Evolutionary conservation across 2,329 filamentous ascomycete species (phyloP), one percentile per base, ranked within the genome.

Genomic region (Xylogone sp.): DNA sequence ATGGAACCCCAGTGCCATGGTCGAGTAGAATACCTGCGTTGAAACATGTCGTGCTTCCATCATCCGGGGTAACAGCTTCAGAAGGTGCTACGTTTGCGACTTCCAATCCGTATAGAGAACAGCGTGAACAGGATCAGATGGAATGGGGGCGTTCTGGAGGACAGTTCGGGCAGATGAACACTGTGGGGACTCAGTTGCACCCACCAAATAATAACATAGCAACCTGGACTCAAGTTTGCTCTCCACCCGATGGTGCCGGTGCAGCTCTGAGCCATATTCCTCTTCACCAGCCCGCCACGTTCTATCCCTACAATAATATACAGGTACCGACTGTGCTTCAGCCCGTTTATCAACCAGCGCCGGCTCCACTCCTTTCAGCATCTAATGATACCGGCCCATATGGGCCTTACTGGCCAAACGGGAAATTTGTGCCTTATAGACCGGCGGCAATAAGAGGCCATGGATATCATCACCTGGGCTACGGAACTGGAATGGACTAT

Each of bases 31-130:
- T 87, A 5, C 89, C 88, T 34, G 86, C 89, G 1, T 75, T 83
- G 45, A 97, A 97, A 70, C 91, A 96, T 66, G 83, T 96, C 65
- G 76, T 94, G 19, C 75, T 96, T 22, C 84, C 89, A 29, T 71
- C 78, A 22, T 71, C 74, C 19, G 61, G 43, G 24, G 19, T n/a
- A n/a, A 51, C 54, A n/a, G 24, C 49, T 21, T 4, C 34, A 16
- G 34, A 16, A 39, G n/a, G 34, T 39, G 8, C 34, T 18, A 18
- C 34, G 13, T 39, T 39, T 39, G 34, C 12, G 4, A 18, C 12
- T 39, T 7, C 5, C 4, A 39, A 16, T 39, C n/a, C 34, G n/a
- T 39, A 39, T 39, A 39, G 34, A 39, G 34, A 39, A 18, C 10
- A 18, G n/a, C 10, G n/a, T 39, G 34, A 39, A 5, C 34, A 39